Evolutionary conservation across 2,329 filamentous ascomycete genomes (phyloP), one percentile per base, ranked within the genome.

Genomic region (Fusarium sp.): DNA sequence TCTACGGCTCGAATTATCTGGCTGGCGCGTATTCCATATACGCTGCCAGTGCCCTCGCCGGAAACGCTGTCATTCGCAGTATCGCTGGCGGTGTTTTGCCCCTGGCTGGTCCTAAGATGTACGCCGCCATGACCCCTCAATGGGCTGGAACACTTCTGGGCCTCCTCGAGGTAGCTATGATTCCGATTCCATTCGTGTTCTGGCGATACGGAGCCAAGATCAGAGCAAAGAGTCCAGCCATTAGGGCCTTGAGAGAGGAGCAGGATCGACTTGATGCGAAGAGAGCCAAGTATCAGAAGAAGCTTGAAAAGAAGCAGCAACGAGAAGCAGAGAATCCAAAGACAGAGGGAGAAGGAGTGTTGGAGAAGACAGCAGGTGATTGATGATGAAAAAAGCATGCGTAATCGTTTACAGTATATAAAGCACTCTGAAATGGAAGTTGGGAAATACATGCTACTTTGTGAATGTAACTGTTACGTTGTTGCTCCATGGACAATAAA

Each of bases 171-270:
- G 89, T 94, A 4, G 84, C 86, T 2, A 88, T 94, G 77, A 92
- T 96, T 22, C 94, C 94, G 0, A 95, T 96, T 52, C 94, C 94
- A 0, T 88, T 96, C 64, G 85, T 94, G 2, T 96, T 97, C 78
- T 96, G 94, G 81, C 84, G 84, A 36, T 91, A 88, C 74, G 89
- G 89, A 0, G 84, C 85, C 41, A 80, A 79, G 63, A 90, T 91
- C 59, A 83, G 89, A 6, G 83, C 84, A 11, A 87, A 82, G 77
- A 90, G 88, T 62, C 84, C 83, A 1, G 79, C 88, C 20, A 84
- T 88, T 57, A 79, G 81, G n/a, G 80, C 82, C 63, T 79, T 87
- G 74, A 81, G 82, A 10, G 84, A 87, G 63, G 84, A 87, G n/a
- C 81, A 85, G 66, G 84, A 85, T 55, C 80, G 66, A 8, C 70